phyloP scores from a whole-genome alignment of 768 basidiomycete species.

The Gautieria morchelliformis region DNA sequence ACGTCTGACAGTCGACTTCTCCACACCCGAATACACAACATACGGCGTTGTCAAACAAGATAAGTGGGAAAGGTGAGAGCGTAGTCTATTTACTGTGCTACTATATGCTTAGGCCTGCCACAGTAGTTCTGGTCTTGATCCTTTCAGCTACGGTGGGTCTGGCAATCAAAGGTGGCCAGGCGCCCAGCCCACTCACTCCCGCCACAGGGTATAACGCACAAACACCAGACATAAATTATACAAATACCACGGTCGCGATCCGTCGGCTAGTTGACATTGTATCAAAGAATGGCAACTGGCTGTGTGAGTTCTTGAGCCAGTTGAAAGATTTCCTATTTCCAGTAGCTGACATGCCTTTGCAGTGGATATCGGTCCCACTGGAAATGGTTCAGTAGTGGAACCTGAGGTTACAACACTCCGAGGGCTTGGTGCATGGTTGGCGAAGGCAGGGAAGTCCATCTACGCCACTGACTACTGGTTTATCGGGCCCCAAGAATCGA shows the following conservation, averaged over 20 bases:
- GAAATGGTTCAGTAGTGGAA: not conserved
- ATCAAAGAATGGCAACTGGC: constrained; percentile 51
- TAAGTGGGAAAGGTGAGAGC: constrained; percentile 52
- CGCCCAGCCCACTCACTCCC: too few relatives aligned
- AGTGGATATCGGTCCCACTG: constrained; percentile 5
- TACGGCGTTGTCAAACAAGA: constrained; percentile 37
- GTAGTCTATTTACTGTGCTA: constrained; percentile 17
- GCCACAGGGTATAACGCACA: not conserved
- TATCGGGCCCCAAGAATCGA: constrained; percentile 6
- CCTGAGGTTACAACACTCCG: constrained; percentile 2
- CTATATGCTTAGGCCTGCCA: too few relatives aligned
- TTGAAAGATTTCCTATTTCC: not conserved
- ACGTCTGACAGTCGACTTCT: constrained; percentile 32
- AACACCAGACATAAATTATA: constrained; percentile 27
- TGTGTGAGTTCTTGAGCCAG: not conserved
- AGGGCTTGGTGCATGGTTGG: constrained; percentile 2
- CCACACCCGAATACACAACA: constrained; percentile 44
- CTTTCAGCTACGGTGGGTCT: constrained; percentile 1
- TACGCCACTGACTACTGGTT: constrained; percentile 6
- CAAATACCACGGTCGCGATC: constrained; percentile 38
- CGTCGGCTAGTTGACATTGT: constrained; percentile 47
- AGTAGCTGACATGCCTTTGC: not conserved
- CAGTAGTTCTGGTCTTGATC: constrained; percentile 2
- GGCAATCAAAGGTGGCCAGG: too few relatives aligned
- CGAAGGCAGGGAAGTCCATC: constrained; percentile 1